These are phyloP conservation scores for Ceratobasidium sp. DNA, from an alignment of 1,284 basidiomycete species.

Conservation along the genomic window DNA sequence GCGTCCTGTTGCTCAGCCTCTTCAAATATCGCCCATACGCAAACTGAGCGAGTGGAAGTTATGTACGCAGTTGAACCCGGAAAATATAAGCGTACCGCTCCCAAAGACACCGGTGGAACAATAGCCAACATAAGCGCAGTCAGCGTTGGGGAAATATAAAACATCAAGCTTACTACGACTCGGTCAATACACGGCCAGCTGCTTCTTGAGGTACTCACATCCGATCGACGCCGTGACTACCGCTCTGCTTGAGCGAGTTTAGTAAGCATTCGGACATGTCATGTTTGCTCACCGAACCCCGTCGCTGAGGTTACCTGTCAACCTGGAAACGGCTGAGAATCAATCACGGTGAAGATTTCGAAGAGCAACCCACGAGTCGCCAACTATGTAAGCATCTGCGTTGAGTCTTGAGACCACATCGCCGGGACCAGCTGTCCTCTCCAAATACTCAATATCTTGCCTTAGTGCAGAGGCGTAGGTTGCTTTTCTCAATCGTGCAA, in stretches of 20 bases:
- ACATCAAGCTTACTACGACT: slow-evolving; percentile 90
- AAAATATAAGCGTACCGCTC: slow-evolving; percentile 70
- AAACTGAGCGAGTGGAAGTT: slow-evolving; percentile 58
- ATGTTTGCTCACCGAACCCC: slow-evolving; percentile 64
- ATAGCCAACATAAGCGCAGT: slow-evolving; percentile 93
- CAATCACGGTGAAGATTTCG: slow-evolving; percentile 43
- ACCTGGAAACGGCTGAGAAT: slow-evolving; percentile 54
- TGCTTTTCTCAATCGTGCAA: slow-evolving; percentile 83
- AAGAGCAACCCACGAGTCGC: slow-evolving; percentile 74
- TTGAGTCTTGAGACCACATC: slow-evolving; percentile 93
- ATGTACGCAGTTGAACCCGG: neutral
- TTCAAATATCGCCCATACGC: slow-evolving; percentile 96
- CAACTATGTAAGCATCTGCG: slow-evolving; percentile 92
- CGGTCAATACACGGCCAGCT: neutral
- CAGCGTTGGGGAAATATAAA: slow-evolving; percentile 89
- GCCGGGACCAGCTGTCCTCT: slow-evolving; percentile 78
- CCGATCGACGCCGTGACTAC: slow-evolving; percentile 90
- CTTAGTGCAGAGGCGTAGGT: slow-evolving; percentile 82
- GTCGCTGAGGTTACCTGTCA: slow-evolving; percentile 92
- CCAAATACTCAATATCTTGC: slow-evolving; percentile 93
- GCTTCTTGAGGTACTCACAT: slow-evolving; percentile 57
- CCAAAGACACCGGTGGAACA: slow-evolving; percentile 94
- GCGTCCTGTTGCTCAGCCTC: slow-evolving; percentile 88
- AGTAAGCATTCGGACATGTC: neutral
- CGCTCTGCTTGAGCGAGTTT: slow-evolving; percentile 56